Conservation (phyloP, 371 early-diverging fungal genomes). For the Haplosporangium sp. region DNA sequence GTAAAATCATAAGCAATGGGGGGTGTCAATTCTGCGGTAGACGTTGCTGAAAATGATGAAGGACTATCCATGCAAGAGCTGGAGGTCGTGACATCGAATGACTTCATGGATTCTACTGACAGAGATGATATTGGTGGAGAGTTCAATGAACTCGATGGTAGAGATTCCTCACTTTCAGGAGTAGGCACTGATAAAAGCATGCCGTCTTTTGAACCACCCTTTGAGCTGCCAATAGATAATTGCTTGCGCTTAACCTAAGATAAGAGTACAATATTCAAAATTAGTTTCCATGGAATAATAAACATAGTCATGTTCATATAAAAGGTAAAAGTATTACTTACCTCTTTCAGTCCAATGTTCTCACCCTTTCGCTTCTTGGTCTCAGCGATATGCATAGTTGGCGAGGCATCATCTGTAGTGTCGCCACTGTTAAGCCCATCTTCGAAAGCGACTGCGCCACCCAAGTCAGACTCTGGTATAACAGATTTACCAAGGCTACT, state of each 20-base stretch:
- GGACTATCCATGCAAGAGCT: neutral
- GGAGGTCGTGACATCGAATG: neutral
- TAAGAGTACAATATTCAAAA: neutral
- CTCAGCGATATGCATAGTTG: constrained; percentile 15
- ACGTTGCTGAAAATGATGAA: neutral
- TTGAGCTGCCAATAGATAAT: constrained; percentile 6
- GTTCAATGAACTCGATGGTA: neutral
- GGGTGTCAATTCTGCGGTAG: neutral
- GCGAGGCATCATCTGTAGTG: constrained; percentile 27
- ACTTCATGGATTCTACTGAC: constrained; percentile 1
- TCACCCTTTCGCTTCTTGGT: constrained; percentile 32
- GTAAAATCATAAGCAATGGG: constrained; percentile 20
- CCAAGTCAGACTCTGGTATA: neutral
- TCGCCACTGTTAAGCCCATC: constrained; percentile 18
- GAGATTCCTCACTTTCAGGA: neutral
- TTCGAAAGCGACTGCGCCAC: neutral
- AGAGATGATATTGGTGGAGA: neutral
- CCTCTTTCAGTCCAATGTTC: constrained; percentile 17
- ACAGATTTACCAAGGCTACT: neutral
- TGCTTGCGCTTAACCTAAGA: constrained; percentile 29
- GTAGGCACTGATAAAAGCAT: neutral
- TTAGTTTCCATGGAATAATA: neutral
- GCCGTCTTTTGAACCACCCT: neutral
- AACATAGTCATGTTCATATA: neutral
- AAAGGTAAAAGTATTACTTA: constrained; percentile 3